A percentile compares a stretch with the other conserved stretches of the same genome.
phyloP scores from a whole-genome alignment of 768 basidiomycete genomes.

The Peribolospora baueri region DNA sequence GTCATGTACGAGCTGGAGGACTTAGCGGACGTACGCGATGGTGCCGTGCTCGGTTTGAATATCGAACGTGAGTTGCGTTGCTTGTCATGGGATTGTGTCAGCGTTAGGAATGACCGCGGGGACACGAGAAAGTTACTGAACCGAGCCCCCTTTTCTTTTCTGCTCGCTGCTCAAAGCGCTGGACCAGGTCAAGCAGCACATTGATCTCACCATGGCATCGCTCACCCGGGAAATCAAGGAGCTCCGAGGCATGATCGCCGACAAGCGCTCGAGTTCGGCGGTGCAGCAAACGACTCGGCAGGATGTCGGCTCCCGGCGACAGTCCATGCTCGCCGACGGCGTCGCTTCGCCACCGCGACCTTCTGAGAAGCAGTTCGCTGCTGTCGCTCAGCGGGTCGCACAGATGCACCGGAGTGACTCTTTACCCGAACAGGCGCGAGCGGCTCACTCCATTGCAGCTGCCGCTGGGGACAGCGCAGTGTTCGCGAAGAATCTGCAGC shows the following conservation, averaged over 20 bases:
- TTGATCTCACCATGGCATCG: conserved; percentile 65
- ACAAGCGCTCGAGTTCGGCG: too few relatives aligned
- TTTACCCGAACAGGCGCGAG: background rate
- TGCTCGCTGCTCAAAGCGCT: conserved; percentile 33
- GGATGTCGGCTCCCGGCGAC: too few relatives aligned
- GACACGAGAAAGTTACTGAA: background rate
- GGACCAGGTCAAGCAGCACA: conserved; percentile 96
- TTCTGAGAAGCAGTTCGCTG: conserved; percentile 12
- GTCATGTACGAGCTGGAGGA: conserved; percentile 93
- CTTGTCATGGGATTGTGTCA: background rate
- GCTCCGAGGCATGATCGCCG: conserved; percentile 19
- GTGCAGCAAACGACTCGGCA: too few relatives aligned
- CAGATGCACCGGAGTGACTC: conserved; percentile 2
- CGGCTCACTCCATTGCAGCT: conserved; percentile 23
- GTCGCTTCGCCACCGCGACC: conserved; percentile 7
- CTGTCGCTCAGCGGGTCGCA: conserved; percentile 8
- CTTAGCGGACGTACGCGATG: conserved; percentile 70
- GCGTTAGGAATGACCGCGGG: too few relatives aligned
- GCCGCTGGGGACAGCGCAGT: conserved; percentile 46
- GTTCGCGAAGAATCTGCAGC: conserved; percentile 33
- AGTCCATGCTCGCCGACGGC: too few relatives aligned
- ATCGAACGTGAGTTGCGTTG: conserved; percentile 63
- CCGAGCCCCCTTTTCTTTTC: background rate
- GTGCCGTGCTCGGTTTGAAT: conserved; percentile 67
- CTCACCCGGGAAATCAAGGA: conserved; percentile 79